Base-by-base conservation (phyloP, 305 asterid species). In the Fraxinus ornus region DNA sequence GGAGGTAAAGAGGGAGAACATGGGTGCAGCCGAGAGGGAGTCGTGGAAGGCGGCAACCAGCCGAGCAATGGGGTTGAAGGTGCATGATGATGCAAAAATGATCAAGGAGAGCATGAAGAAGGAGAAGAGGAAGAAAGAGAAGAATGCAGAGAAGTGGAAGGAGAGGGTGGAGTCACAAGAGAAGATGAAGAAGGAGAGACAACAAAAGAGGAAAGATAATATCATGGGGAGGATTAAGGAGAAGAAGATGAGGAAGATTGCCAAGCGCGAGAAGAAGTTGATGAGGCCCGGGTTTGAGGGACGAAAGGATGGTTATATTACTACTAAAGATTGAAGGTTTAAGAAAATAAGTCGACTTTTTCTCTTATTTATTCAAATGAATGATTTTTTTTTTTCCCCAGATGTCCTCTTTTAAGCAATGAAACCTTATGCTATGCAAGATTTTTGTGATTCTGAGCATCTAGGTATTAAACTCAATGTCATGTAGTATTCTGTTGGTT, bases 211-310 rank as follows among this genome's bases (percentile, higher is more conserved):
- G 91, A 90, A 77, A 80, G 94, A 93, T 19, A 95, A 95, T 72
- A 94, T 95, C 32, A 87, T 72, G 7, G 99, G 92, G 39, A 91
- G 97, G 88, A 90, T 89, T 55, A 91, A 89, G 22, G 98, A 95
- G 71, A 95, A 92, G 83, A 95, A 93, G 93, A 83, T 19, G 87
- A 90, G 97, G 91, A 95, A 87, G 89, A 93, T 94, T 77, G 97
- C 97, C 10, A 94, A 94, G 84, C 90, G 97, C 39, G 98, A 95
- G 95, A 95, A 95, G 97, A 95, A 95, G 89, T 85, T 94, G 82
- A 89, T 94, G 98, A 93, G 99, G 89, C 97, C 97, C 0, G 98
- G 99, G 2, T 95, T 94, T 28, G 99, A 95, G 89, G 99, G 99
- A 5, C 85, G 98, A 32, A 94, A 90, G 83, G 90, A 88, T 70